Percentiles rank a stretch among this genome's conserved stretches.
These are phyloP conservation scores for Neonectria magnoliae DNA, from an alignment of 2,329 filamentous ascomycete genomes.

Conservation along the genomic window DNA sequence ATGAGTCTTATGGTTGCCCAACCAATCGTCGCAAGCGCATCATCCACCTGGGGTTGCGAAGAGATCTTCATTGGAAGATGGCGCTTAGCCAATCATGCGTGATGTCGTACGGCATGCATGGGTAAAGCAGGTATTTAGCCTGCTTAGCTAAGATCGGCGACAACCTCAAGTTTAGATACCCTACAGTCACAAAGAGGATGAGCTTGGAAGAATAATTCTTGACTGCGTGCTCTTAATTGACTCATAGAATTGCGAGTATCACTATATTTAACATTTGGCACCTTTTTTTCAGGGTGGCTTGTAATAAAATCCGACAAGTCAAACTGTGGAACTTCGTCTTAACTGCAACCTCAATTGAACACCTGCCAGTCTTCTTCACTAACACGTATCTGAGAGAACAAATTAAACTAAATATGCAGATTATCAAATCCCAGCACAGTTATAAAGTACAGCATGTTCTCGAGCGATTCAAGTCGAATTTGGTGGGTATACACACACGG, in stretches of 20 bases:
- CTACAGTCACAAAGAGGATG: conserved; percentile 2
- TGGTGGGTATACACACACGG: background rate
- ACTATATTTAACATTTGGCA: background rate
- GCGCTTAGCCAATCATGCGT: conserved; percentile 32
- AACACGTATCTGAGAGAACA: too few species aligned
- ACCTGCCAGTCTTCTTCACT: too few species aligned
- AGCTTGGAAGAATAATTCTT: background rate
- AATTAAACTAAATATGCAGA: too few species aligned
- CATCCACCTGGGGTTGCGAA: conserved; percentile 36
- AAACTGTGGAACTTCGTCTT: too few species aligned
- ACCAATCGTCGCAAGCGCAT: conserved; percentile 42
- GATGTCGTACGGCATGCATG: conserved; percentile 5
- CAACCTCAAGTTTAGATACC: conserved; percentile 7
- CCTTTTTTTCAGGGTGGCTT: too few species aligned
- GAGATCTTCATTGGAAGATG: conserved; percentile 39
- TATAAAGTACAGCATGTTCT: background rate
- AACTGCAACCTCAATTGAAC: too few species aligned
- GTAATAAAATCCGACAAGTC: too few species aligned
- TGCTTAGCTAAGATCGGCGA: conserved; percentile 34
- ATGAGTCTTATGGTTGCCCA: conserved; percentile 29
- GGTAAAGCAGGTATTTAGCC: conserved; percentile 7
- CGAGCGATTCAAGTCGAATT: background rate
- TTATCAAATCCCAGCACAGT: background rate
- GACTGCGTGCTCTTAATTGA: too few species aligned
- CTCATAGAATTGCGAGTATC: too few species aligned